Evolutionary conservation across 805 yeast genomes (phyloP).

Genomic region (Saccharomycodes ludwigii): DNA sequence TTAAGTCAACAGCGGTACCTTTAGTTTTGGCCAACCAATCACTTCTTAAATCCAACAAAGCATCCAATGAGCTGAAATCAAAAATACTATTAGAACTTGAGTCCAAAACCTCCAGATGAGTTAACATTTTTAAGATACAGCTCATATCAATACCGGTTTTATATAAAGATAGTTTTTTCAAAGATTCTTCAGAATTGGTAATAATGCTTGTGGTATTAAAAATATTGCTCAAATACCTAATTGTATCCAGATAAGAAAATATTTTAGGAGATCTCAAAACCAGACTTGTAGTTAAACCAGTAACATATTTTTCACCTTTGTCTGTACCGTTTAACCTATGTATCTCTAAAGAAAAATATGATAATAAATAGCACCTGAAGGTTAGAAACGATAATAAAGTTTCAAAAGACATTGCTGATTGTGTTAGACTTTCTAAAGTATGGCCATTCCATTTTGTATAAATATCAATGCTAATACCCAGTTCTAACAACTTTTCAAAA

Average conservation of each 20-base stretch:
- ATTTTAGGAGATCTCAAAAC: conserved; percentile 52
- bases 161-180: conserved; percentile 2
- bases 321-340: conserved; percentile 39
- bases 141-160: conserved; percentile 2
- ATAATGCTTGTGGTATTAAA: background rate
- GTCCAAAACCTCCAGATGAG: background rate
- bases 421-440: conserved; percentile 24
- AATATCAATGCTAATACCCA: conserved; percentile 42
- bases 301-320: conserved; percentile 34
- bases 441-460: conserved; percentile 43
- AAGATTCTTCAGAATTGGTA: background rate
- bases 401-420: conserved; percentile 27
- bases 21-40: conserved; percentile 9
- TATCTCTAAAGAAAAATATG: conserved; percentile 61
- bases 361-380: conserved; percentile 48
- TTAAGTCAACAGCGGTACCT: conserved; percentile 9
- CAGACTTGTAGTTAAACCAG: conserved; percentile 37
- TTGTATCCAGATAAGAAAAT: conserved; percentile 55
- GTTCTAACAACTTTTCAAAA: conserved; percentile 36
- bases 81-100: conserved; percentile 21
- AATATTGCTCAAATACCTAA: conserved; percentile 31
- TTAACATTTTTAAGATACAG: background rate
- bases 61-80: conserved; percentile 30
- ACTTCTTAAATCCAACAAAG: conserved; percentile 20
- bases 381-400: conserved; percentile 49